Conservation (phyloP, 2,329 filamentous ascomycete genomes). For the Botrytis elliptica region DNA sequence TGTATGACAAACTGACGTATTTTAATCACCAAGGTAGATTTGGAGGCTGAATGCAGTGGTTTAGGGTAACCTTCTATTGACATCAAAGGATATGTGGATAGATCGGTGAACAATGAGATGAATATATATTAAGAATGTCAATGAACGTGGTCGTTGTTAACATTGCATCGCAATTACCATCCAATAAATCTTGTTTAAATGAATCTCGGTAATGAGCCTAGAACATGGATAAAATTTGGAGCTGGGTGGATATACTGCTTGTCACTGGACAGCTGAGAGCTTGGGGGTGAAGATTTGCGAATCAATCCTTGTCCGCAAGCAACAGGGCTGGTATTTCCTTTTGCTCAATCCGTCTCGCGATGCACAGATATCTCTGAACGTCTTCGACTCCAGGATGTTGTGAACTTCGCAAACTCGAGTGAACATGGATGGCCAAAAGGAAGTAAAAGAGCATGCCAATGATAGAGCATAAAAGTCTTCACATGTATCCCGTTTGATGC, state of each 20-base stretch:
- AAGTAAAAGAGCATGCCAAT: neutral
- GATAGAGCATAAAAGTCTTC: neutral
- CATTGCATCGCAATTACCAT: neutral
- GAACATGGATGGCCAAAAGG: neutral
- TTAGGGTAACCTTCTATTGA: neutral
- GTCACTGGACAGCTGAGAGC: neutral
- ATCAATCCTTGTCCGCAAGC: neutral
- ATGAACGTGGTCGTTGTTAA: neutral
- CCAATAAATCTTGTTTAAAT: neutral
- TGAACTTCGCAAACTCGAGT: neutral
- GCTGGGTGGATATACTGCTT: neutral
- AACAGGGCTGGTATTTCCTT: slow-evolving; percentile 4
- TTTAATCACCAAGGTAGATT: neutral
- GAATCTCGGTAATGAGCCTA: neutral
- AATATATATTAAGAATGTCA: neutral
- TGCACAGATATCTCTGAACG: neutral
- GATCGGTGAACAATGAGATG: slow-evolving; percentile 7
- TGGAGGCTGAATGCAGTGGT: slow-evolving; percentile 8
- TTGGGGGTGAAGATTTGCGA: slow-evolving; percentile 9
- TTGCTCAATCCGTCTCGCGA: neutral
- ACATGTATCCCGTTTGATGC: neutral
- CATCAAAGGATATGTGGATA: neutral
- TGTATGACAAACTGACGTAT: slow-evolving; percentile 5
- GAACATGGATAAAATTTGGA: neutral
- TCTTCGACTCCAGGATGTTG: neutral